Base-by-base conservation (phyloP, 768 basidiomycete genomes). In the Serpula lacrymans region DNA sequence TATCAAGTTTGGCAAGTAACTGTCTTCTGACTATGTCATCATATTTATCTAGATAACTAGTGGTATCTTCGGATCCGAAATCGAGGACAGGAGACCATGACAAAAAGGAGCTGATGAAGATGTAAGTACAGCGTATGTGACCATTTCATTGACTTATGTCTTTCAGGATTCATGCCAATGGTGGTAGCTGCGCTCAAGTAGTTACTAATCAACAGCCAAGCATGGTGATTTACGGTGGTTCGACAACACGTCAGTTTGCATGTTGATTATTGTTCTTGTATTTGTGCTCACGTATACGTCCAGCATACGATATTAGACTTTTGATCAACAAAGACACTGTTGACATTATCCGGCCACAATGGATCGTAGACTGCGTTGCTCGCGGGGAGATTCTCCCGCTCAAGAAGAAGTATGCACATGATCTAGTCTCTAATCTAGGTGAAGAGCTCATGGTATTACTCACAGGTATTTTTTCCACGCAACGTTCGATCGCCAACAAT, bases 401-500 rank as follows among this genome's bases (percentile, higher is more conserved):
- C 43, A 70, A 60, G 27, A 82, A 83, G 62, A 84, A 78, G 91
- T 92, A 52, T 35, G 27, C 18, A 40, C 6, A 44, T 24, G 9
- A 25, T 2, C n/a, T 8, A 34, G 26, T 45, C 39, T 22, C 12
- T n/a, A n/a, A n/a, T n/a, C 20, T 12, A 24, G 18, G 0, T 42
- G 3, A 21, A 23, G 27, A 31, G 6, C 20, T 34, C 17, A n/a
- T 32, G 21, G 27, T 13, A 4, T 17, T 18, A 14, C 25, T 3
- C 37, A 10, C 37, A 89, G 86, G 54, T 89, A 88, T 57, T 88
- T 89, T 61, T 88, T 89, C 65, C 77, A 85, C 52, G 80, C 87
- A 4, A 84, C 80, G 0, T 59, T 67, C 1, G 62, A 59, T 5
- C 72, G 82, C 27, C 66, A 60, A 47, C 61, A 66, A 13, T 65